Base-by-base conservation (phyloP, 2,329 filamentous ascomycete species). In the Rhynchosporium graminicola region DNA sequence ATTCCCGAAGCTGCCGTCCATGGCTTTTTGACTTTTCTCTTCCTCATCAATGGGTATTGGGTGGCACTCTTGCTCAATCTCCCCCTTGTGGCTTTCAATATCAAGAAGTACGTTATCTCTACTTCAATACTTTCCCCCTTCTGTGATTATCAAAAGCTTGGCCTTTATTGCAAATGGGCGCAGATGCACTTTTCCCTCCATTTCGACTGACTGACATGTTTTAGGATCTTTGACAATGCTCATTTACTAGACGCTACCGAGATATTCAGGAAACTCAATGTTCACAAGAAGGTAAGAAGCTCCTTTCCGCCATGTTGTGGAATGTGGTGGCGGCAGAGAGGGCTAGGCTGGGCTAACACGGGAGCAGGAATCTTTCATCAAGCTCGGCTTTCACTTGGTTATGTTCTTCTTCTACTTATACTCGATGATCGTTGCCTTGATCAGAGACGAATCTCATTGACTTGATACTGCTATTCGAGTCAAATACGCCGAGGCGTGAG, bases 381-480 rank as follows among this genome's bases (percentile, higher is more conserved):
- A 99, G 82, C 91, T 99, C 48, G 95, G 94, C 61, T 99, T 99
- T 84, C 95, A 99, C 79, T 83, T 99, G 65, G 78, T 99, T 80
- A 97, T 99, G 92, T 99, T 99, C 86, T 99, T 99, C 87, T 99
- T 98, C 86, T 99, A 99, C 81, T 89, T 99, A 62, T 97, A 97
- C 86, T 96, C 68, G 12, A 73, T 73, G 71, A 73, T 73, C 72
- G 65, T 67, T 7, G 67, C 95, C 69, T 85, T 99, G 67, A 99
- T 99, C 82, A 88, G 90, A 75, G 95, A 98, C 78, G 95, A 99
- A 80, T 86, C 90, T 64, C 86, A 92, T 79, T 96, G 88, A 88
- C 71, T 71, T 63, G 36, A 51, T 29, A 63, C 60, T 48, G 65
- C 68, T 43, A 71, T 72, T 36, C 51, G 64, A 57, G 61, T 65